Evolutionary conservation across 768 basidiomycete species (phyloP).

Genomic region (Boletellus sp.): DNA sequence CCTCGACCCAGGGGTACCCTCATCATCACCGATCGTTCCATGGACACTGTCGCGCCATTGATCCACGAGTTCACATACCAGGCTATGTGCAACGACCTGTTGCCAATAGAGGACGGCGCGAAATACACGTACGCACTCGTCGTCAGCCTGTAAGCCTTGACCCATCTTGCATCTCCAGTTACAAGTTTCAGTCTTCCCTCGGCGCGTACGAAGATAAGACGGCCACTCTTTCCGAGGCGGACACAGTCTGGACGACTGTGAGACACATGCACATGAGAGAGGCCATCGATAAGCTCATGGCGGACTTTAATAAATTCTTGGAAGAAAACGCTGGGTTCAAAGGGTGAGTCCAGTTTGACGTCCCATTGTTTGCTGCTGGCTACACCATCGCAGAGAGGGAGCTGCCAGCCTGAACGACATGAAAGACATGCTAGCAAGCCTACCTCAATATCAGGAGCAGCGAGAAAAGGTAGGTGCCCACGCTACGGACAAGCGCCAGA

Average conservation of each 20-base stretch:
- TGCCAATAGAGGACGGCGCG: constrained; percentile 82
- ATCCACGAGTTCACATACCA: constrained; percentile 99
- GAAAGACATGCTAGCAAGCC: constrained; percentile 96
- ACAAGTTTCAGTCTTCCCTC: constrained; percentile 87
- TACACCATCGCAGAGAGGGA: constrained; percentile 49
- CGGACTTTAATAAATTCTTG: constrained; percentile 91
- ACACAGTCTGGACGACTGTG: constrained; percentile 87
- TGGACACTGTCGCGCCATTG: constrained; percentile 89
- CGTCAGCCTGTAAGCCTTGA: constrained; percentile 10
- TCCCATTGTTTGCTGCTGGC: background rate
- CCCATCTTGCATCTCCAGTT: constrained; percentile 43
- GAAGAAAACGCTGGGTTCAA: constrained; percentile 93
- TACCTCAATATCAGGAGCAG: constrained; percentile 94
- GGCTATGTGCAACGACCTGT: constrained; percentile 94
- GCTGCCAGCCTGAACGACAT: constrained; percentile 92
- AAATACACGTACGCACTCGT: constrained; percentile 73
- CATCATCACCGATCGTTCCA: constrained; percentile 92
- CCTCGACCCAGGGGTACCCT: constrained; percentile 74
- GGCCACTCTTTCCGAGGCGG: constrained; percentile 79
- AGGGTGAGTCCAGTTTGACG: constrained; percentile 50
- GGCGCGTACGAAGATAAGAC: constrained; percentile 88
- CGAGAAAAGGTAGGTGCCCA: constrained; percentile 71
- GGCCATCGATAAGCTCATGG: constrained; percentile 95
- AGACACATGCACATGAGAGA: constrained; percentile 99
- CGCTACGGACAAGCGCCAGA: background rate